These are phyloP conservation scores for Corymbia calophylla DNA, from an alignment of 441 rosid species.

Conservation along the genomic window DNA sequence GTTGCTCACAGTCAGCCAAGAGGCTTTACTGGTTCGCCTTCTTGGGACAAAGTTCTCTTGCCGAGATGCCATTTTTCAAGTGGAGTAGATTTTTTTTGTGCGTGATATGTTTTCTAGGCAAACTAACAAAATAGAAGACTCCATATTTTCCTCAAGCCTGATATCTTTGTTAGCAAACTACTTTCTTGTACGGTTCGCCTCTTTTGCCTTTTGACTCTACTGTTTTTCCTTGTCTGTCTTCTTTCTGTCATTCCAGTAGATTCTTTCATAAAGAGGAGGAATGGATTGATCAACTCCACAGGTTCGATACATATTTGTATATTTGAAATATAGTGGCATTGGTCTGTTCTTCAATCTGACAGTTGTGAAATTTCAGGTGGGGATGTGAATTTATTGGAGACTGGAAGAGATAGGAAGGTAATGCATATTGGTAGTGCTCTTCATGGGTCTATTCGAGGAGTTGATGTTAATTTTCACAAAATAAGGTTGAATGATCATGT, in stretches of 20 bases:
- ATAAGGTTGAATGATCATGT: not conserved
- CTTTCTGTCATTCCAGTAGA: slow-evolving; percentile 19
- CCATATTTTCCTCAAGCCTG: not conserved
- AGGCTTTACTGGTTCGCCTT: not conserved
- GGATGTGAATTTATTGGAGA: slow-evolving; percentile 17
- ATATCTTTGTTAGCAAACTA: not conserved
- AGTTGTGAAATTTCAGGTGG: slow-evolving; percentile 14
- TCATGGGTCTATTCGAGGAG: not conserved
- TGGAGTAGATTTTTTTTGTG: not conserved
- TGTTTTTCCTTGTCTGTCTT: not conserved
- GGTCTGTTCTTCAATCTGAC: not conserved
- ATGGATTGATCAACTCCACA: slow-evolving; percentile 14
- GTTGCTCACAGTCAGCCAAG: not conserved
- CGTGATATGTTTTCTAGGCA: not conserved
- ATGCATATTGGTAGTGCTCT: not conserved
- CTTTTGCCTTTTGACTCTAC: not conserved
- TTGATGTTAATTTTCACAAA: not conserved
- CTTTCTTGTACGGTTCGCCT: not conserved
- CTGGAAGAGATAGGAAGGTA: slow-evolving; percentile 35
- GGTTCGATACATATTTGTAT: slow-evolving; percentile 16
- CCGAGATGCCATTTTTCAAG: not conserved
- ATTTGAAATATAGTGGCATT: not conserved
- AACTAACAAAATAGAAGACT: not conserved
- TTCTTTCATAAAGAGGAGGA: slow-evolving; percentile 16
- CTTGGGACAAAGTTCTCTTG: not conserved